Percentiles rank a stretch among this genome's conserved stretches.
Conservation (phyloP, 306 rosid species). For the Prunus salicina region DNA sequence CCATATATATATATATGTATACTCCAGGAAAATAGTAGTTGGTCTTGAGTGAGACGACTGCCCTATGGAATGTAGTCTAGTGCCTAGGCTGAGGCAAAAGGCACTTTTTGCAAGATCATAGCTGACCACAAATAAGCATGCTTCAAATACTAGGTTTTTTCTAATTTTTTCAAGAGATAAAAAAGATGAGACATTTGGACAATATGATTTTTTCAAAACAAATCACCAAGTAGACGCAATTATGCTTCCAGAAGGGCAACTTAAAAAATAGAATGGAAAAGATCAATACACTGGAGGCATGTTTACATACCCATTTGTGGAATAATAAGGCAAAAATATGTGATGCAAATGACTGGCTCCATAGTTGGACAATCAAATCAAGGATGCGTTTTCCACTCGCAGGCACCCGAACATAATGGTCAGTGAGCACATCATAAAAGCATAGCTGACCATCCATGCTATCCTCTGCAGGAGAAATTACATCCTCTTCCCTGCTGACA, state of each 20-base stretch:
- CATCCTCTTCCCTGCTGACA: constrained; percentile 68
- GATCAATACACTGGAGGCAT: not conserved
- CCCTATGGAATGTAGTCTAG: not conserved
- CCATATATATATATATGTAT: no score
- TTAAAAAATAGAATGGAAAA: not conserved
- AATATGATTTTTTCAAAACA: not conserved
- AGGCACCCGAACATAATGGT: constrained; percentile 69
- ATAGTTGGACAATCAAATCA: constrained; percentile 82
- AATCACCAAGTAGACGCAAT: not conserved
- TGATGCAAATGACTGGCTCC: constrained; percentile 99
- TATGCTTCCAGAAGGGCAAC: not conserved
- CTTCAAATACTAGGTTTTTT: not conserved
- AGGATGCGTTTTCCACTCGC: constrained; percentile 82
- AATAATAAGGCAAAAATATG: constrained; percentile 86
- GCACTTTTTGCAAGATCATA: not conserved
- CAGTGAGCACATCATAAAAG: constrained; percentile 92
- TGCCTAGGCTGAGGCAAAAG: not conserved
- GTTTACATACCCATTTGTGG: constrained; percentile 89
- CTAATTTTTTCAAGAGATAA: not conserved
- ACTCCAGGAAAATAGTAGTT: no score
- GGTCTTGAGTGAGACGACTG: not conserved
- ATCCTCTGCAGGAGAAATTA: constrained; percentile 58
- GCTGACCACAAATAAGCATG: not conserved
- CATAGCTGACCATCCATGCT: constrained; percentile 47
- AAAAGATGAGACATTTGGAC: not conserved